Evolutionary conservation across 169 alveolate species (phyloP), one percentile per base, ranked within the genome.

Genomic region (Plasmodium billcollinsi): DNA sequence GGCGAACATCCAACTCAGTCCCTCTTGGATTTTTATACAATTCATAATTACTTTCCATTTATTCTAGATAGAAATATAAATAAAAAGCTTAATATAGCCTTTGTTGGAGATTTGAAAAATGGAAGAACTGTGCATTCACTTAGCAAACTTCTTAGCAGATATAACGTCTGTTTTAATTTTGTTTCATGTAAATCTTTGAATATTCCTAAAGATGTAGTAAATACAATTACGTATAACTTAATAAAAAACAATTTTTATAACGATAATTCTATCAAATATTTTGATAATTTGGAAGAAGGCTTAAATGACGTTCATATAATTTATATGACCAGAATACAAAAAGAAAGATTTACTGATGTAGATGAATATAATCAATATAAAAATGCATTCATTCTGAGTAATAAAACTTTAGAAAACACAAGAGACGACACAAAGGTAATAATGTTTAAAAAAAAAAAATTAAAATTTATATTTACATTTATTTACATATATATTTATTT

Each of bases 1-100:
- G 97, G 97, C 3, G 97, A 95, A 85, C 97, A 95, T 88, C 97
- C 97, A 20, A 94, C 97, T 12, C 97, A 95, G 83, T 96, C 97
- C 2, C 93, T 95, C 24, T 89, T 94, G 14, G 97, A 95, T 89
- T 72, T 95, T 21, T 94, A 93, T 88, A 95, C 97, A 4, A 83
- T 95, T n/a, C 88, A 75, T 56, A 88, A 89, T 65, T 92, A 67
- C 74, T 94, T 94, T 74, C 95, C 96, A 8, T 43, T 47, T 52
- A 61, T 91, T 20, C 47, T 93, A 67, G 85, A 88, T 24, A 67
- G 59, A 56, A 43, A 75, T 45, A 47, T 70, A 63, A 39, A 62
- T n/a, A 59, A 92, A 29, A 62, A 76, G 65, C 71, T 70, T 49
- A 72, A 90, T 15, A 76, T 95, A 7, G 94, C 95, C 24, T 92